Percentiles rank a stretch among this genome's conserved stretches.
phyloP scores from a whole-genome alignment of 208 protist genomes.

The Lotmaria passim region DNA sequence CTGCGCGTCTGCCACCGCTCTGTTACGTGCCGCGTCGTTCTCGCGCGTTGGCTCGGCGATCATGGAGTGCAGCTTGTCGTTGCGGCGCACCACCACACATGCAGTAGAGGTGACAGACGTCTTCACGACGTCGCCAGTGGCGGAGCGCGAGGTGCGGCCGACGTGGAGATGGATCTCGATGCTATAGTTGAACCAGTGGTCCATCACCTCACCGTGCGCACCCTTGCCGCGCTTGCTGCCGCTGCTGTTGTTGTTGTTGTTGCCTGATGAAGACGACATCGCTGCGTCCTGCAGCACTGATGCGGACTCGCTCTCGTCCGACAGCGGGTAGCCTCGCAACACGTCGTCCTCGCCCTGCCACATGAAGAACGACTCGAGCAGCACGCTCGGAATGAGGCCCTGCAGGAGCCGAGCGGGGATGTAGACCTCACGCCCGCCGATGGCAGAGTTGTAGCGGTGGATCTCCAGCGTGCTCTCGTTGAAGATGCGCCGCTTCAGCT shows the following conservation, averaged over 20 bases:
- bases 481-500: conserved; percentile 60
- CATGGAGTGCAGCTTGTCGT: conserved; percentile 39
- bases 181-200: conserved; percentile 77
- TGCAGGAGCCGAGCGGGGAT: conserved; percentile 79
- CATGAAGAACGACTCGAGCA: conserved; percentile 83
- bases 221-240: conserved; percentile 9
- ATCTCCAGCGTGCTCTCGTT: conserved; percentile 76
- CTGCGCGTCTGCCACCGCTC: conserved; percentile 11
- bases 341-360: conserved; percentile 85
- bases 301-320: conserved; percentile 27
- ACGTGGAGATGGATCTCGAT: conserved; percentile 55
- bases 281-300: conserved; percentile 23
- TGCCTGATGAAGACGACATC: too few species aligned
- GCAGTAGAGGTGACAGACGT: conserved; percentile 7
- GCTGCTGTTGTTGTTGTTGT: too few species aligned
- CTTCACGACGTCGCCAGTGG: not conserved
- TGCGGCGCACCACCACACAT: conserved; percentile 40
- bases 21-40: not conserved
- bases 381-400: conserved; percentile 67
- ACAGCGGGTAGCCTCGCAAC: conserved; percentile 69
- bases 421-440: conserved; percentile 71
- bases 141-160: not conserved
- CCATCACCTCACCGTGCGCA: conserved; percentile 26
- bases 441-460: conserved; percentile 54
- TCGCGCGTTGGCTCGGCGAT: conserved; percentile 8